Percentiles rank a stretch among this genome's conserved stretches.
Conservation (phyloP, 1,284 basidiomycete species). For the Ganoderma lucidum region DNA sequence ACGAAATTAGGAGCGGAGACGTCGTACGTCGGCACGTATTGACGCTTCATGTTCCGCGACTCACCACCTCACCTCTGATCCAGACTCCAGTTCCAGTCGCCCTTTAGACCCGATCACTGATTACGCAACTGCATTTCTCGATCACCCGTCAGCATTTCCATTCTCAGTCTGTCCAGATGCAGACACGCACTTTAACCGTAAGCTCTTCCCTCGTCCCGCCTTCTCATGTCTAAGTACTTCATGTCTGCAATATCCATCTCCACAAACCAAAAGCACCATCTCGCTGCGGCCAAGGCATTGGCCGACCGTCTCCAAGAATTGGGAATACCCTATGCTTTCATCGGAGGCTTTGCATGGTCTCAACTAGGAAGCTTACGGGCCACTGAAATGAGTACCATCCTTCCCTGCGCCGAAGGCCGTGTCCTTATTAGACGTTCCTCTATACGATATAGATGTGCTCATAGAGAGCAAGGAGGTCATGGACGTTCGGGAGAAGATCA, state of each 20-base stretch:
- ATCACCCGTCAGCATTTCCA: too few species aligned
- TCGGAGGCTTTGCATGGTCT: constrained; percentile 47
- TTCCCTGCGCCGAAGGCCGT: neutral
- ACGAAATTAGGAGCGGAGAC: too few species aligned
- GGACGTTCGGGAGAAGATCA: constrained; percentile 34
- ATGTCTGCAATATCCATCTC: constrained; percentile 27
- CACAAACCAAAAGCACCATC: constrained; percentile 37
- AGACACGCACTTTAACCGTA: neutral
- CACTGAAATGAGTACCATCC: constrained; percentile 41
- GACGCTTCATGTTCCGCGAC: neutral
- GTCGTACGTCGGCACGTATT: too few species aligned
- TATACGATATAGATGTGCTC: constrained; percentile 47
- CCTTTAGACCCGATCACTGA: constrained; percentile 1
- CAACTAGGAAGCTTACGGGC: constrained; percentile 42
- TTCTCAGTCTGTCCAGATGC: neutral
- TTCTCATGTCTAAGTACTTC: neutral
- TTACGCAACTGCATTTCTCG: neutral
- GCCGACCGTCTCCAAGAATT: constrained; percentile 36
- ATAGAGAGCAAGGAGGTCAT: constrained; percentile 38
- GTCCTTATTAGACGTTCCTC: neutral
- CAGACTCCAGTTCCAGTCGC: neutral
- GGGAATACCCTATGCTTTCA: constrained; percentile 41
- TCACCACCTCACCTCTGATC: neutral
- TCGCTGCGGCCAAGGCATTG: constrained; percentile 35
- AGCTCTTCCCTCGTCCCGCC: neutral